Base-by-base conservation (phyloP, 495 filamentous ascomycete genomes). In the Thozetella sp. region DNA sequence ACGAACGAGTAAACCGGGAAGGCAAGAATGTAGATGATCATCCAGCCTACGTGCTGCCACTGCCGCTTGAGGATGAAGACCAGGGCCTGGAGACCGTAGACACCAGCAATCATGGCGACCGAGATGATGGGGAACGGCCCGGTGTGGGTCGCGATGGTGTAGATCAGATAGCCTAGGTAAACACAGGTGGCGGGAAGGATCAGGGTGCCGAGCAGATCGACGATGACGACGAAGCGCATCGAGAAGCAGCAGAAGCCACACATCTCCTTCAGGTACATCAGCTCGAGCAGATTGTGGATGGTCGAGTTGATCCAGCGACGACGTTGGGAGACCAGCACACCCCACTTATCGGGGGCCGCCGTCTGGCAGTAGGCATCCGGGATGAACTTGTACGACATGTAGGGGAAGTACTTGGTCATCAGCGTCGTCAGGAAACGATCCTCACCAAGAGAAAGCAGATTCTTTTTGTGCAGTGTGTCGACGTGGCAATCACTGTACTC, bases 301-400 rank as follows among this genome's bases (percentile, higher is more conserved):
- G 95, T 99, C 1, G 94, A 97, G 74, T 99, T 99, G 76, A 99
- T 99, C 95, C 95, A 99, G 56, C 95, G 87, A 75, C 95, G 92
- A 73, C 95, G 83, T 74, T 99, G 95, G 20, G 95, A 99, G 22
- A 99, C 80, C 60, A 98, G 79, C 43, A 99, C 91, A 65, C 86
- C 88, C 93, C 93, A 99, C 19, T 87, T 90, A 65, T 98, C 93
- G 20, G 95, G 95, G 1, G 96, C 95, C 48, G 93, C 93, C 20
- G 95, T 99, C 60, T 87, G 87, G 56, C 94, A 95, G 71, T 90
- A 94, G 22, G 95, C 95, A 75, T 96, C 91, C 22, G 93, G 87
- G 54, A 97, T 82, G 77, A 97, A 99, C 74, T 97, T 97, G 79
- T 93, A 97, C 4, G 91, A 90, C 93, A 97, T 97, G 51, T 82